Base-by-base conservation (phyloP, 176 grass and related monocot species). In the Cocos nucifera region DNA sequence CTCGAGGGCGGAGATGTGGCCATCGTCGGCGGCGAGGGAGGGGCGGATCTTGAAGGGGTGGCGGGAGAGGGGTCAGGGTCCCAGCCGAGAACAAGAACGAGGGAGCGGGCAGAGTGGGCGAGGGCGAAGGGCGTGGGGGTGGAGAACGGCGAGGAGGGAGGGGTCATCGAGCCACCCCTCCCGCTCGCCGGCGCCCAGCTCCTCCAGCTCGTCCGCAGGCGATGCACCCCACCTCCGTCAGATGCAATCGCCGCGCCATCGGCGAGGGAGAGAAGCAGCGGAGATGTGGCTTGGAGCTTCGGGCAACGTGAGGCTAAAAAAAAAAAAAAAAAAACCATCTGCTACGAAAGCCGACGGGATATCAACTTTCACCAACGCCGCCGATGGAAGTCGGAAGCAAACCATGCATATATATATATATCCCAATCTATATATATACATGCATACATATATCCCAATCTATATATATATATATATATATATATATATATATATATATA, bases 161-260 rank as follows among this genome's bases (percentile, higher is more conserved):
- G 80, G 62, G 29, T 97, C 92, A 57, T 87, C 75, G 29, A 90
- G 75, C 87, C 92, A 97, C 7, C 87, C 87, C 69, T 90, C 87
- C 66, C 78, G 73, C 75, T 90, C 75, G 8, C 81, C 87, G n/a
- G 84, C 66, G 15, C 87, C 87, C 16, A 76, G 69, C 29, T 73
- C 61, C 12, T 76, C 68, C 65, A 96, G 72, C 26, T 77, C 79
- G 24, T 59, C n/a, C 74, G 17, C 71, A 60, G 35, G 81, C 75
- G 54, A 97, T 80, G 50, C 78, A 73, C 57, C 80, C 80, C 61
- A 97, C 78, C 78, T 97, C 83, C 57, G 73, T 72, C 53, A 90
- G 78, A 58, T 90, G 78, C 64, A 69, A 73, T 76, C 86, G 92
- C 59, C 73, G 84, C 53, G 87, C 75, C 87, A 84, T 78, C 58